These are phyloP conservation scores for Globisporangium echinulatum DNA, from an alignment of 352 stramenopile species.

Conservation along the genomic window DNA sequence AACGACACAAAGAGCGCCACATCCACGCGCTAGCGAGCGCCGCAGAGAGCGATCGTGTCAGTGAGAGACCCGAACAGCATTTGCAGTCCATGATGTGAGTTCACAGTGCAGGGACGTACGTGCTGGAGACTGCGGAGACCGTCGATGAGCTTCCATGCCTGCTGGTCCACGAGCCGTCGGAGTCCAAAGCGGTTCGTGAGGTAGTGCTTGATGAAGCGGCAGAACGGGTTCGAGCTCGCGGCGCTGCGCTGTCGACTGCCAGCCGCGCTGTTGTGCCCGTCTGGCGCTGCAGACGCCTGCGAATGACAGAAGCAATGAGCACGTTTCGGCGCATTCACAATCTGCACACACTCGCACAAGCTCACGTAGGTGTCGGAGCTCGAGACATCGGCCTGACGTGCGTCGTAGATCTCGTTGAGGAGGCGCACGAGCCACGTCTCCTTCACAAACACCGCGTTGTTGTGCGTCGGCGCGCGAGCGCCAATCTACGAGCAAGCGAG, in stretches of 20 bases:
- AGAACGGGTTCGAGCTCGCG: constrained; percentile 19
- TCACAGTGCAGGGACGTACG: constrained; percentile 13
- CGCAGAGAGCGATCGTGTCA: not conserved
- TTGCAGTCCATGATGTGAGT: not conserved
- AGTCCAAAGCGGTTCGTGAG: constrained; percentile 66
- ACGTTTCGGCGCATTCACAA: not conserved
- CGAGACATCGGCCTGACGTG: constrained; percentile 26
- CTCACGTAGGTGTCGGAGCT: constrained; percentile 15
- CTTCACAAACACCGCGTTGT: constrained; percentile 24
- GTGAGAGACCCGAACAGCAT: too few species aligned
- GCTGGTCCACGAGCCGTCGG: constrained; percentile 49
- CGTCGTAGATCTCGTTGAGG: constrained; percentile 73
- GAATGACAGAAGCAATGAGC: not conserved
- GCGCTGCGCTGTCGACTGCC: constrained; percentile 9
- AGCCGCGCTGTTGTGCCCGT: not conserved
- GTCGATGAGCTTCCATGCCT: constrained; percentile 51
- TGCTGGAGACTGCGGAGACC: constrained; percentile 33
- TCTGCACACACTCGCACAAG: not conserved
- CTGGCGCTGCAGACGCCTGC: not conserved
- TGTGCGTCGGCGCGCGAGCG: not conserved
- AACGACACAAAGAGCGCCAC: constrained; percentile 58
- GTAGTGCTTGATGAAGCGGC: constrained; percentile 43
- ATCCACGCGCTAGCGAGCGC: constrained; percentile 27
- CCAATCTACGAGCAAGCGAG: not conserved
- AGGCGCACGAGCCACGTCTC: constrained; percentile 41